Percentiles rank a stretch among this genome's conserved stretches.
Conservation (phyloP, 495 filamentous ascomycete genomes). For the Penicillium riverlandense region DNA sequence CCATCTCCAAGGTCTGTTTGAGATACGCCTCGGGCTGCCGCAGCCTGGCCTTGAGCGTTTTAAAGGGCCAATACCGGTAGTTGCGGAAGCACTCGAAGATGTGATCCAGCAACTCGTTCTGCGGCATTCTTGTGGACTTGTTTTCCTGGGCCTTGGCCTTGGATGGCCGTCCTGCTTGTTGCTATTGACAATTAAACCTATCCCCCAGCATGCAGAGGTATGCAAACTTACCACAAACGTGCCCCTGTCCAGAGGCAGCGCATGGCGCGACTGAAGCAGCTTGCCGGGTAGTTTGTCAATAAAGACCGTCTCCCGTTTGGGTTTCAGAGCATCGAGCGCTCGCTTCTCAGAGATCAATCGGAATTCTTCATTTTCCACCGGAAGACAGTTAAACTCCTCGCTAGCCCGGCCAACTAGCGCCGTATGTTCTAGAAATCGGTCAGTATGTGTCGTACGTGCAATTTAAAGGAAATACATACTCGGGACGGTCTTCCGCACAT, state of each 20-base stretch:
- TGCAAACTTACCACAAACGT: constrained; percentile 35
- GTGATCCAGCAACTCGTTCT: constrained; percentile 75
- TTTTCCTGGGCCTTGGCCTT: constrained; percentile 53
- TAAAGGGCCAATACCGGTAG: constrained; percentile 87
- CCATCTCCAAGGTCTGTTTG: constrained; percentile 71
- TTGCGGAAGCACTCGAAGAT: constrained; percentile 75
- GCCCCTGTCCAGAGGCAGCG: constrained; percentile 27
- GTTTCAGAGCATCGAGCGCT: constrained; percentile 55
- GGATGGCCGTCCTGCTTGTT: constrained; percentile 30
- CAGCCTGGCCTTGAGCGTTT: constrained; percentile 61
- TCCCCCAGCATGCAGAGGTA: too few species aligned
- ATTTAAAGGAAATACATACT: constrained; percentile 41
- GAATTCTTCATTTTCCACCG: constrained; percentile 68
- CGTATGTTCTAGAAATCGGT: constrained; percentile 60
- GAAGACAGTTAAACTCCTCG: constrained; percentile 71
- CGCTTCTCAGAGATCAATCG: constrained; percentile 51
- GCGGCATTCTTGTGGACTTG: constrained; percentile 80
- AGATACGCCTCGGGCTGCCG: constrained; percentile 89
- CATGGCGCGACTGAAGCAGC: constrained; percentile 29
- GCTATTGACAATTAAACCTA: neutral
- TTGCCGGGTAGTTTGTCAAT: constrained; percentile 33
- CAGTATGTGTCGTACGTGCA: too few species aligned
- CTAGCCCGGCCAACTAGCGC: constrained; percentile 62
- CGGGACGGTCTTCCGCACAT: constrained; percentile 71
- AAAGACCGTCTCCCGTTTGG: constrained; percentile 47